Base-by-base conservation (phyloP, 768 basidiomycete genomes). In the Asterophora parasitica region DNA sequence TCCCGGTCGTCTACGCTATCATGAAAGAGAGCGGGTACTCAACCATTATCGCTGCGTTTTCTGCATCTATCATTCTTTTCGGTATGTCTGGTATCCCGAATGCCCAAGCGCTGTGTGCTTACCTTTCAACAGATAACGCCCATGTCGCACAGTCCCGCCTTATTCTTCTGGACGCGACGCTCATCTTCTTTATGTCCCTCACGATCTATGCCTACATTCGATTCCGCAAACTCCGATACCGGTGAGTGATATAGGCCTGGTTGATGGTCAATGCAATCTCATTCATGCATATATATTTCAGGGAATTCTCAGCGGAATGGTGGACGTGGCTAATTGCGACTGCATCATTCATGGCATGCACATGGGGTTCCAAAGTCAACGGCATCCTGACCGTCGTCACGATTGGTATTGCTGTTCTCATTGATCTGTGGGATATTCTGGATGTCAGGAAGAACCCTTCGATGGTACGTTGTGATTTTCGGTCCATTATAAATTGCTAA, bases 21-120 rank as follows among this genome's bases (percentile, higher is more conserved):
- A 98, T 98, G 96, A 88, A 96, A 67, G 93, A 98, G 73, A 88
- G 88, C 51, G 96, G 96, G 5, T 97, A 95, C 63, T 92, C 94
- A 0, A 89, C 92, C 4, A 70, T 92, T 31, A 82, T 98, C 49
- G 83, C 92, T 6, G 83, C 91, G 1, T 95, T 99, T 62, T 93
- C 92, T 35, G 92, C 95, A 0, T 70, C 70, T 39, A 68, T 99
- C 20, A 68, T 99, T 53, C 71, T 95, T 0, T 92, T 98, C 55
- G 96, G 95, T 93, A 59, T 42, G 88, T 73, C 12, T 35, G 27
- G 9, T 23, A 26, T 4, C 26, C 35, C 33, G 5, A 7, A 16
- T 28, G n/a, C 28, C 20, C 1, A 3, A 16, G 13, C 13, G 23
- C 2, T 23, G 13, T 15, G 0, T 19, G 7, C 19, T 44, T 6